Base-by-base conservation (phyloP, 495 filamentous ascomycete species). In the Penicillium malachiteum region DNA sequence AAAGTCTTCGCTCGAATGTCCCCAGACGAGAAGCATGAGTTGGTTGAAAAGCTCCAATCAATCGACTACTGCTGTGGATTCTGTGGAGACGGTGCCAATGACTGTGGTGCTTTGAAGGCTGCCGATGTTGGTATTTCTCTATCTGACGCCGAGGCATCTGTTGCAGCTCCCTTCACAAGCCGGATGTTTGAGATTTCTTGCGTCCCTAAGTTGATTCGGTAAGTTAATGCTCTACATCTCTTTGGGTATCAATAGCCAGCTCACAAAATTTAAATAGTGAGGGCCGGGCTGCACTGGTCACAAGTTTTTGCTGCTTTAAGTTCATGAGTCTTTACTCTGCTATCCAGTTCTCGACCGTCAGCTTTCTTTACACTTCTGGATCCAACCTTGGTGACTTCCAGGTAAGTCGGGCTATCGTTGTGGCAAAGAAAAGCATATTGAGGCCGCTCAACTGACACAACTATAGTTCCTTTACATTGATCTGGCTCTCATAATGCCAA, bases 311-410 rank as follows among this genome's bases (percentile, higher is more conserved):
- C 73, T 99, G 95, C 76, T 99, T 99, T 77, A 99, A 99, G 71
- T 99, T 92, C 70, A 99, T 99, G 95, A 96, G 91, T 64, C 74
- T 99, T 55, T 99, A 99, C 72, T 97, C 93, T 5, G 94, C 94
- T 6, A 99, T 99, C 49, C 95, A 99, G 71, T 99, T 99, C 77
- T 95, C 91, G n/a, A 88, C 91, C 2, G 95, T 99, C 68, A 96
- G 90, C 83, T 96, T 99, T 65, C 78, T 99, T 21, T 99, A 99
- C 70, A 89, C 91, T 6, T 95, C 89, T 18, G 95, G 87, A 14
- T 97, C 93, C 16, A 99, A 99, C 69, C 81, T 99, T 11, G 95
- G 93, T 43, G 95, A 99, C 68, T 96, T 97, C 60, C 94, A 97
- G 78, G 87, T 87, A 67, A 47, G 67, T 34, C 21, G 21, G 21